Evolutionary conservation across 2,329 filamentous ascomycete genomes (phyloP).

Genomic region (Aspergillus uvarum): DNA sequence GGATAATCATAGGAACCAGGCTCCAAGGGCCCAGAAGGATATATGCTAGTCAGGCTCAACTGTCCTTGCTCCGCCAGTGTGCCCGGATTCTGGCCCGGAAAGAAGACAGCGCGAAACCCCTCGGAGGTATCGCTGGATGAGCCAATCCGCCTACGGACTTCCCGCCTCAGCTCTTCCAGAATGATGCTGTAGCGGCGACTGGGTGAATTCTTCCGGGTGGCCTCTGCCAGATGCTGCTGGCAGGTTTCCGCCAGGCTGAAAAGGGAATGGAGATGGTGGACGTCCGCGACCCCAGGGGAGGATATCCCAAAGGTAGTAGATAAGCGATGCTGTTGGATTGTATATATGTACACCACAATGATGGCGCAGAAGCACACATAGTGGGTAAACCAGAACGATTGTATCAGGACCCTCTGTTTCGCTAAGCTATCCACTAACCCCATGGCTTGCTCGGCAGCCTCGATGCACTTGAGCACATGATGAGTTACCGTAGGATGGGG

Average conservation of each 20-base stretch:
- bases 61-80: slow-evolving; percentile 7
- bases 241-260: slow-evolving; percentile 48
- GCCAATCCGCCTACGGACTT: slow-evolving; percentile 40
- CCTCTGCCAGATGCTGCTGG: slow-evolving; percentile 47
- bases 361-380: slow-evolving; percentile 46
- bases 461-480: slow-evolving; percentile 46
- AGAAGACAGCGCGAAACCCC: neutral
- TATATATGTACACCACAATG: slow-evolving; percentile 44
- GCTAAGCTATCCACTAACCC: slow-evolving; percentile 37
- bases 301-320: slow-evolving; percentile 21
- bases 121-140: slow-evolving; percentile 1
- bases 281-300: slow-evolving; percentile 19
- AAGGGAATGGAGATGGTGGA: slow-evolving; percentile 30
- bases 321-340: slow-evolving; percentile 40
- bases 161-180: slow-evolving; percentile 46
- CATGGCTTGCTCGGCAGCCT: slow-evolving; percentile 44
- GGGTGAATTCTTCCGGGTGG: slow-evolving; percentile 49
- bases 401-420: slow-evolving; percentile 37
- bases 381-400: slow-evolving; percentile 47
- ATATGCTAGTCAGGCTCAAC: neutral
- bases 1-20: slow-evolving; percentile 18
- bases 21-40: slow-evolving; percentile 14
- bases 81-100: slow-evolving; percentile 1
- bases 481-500: slow-evolving; percentile 34
- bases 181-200: slow-evolving; percentile 52